A percentile compares a stretch with the other conserved stretches of the same genome.
Evolutionary conservation across 768 basidiomycete species (phyloP).

Genomic region (Trametes coccinea): DNA sequence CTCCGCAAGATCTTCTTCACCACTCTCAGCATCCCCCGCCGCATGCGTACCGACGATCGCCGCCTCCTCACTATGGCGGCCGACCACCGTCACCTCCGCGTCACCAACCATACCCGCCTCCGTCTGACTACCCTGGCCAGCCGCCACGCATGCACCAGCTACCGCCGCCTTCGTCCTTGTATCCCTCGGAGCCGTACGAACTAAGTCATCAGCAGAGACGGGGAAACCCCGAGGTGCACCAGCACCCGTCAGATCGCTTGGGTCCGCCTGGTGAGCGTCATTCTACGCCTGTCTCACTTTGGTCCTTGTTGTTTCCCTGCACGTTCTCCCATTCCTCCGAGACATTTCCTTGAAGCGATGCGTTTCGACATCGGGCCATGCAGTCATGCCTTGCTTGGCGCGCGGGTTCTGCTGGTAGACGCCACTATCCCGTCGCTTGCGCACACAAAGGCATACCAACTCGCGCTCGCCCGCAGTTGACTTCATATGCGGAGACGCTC

Average conservation of each 20-base stretch:
- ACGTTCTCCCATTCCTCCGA: background rate
- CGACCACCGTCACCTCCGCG: conserved; percentile 21
- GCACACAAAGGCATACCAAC: conserved; percentile 8
- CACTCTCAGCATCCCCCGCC: conserved; percentile 23
- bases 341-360: background rate
- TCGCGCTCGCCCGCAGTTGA: background rate
- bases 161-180: conserved; percentile 27
- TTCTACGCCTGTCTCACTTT: conserved; percentile 6
- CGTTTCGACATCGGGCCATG: background rate
- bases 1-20: conserved; percentile 22
- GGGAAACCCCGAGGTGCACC: conserved; percentile 20
- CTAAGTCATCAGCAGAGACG: conserved; percentile 17
- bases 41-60: conserved; percentile 21
- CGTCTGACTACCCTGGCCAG: conserved; percentile 15
- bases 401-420: background rate
- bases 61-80: conserved; percentile 19
- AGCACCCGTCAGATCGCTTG: conserved; percentile 23
- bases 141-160: conserved; percentile 22
- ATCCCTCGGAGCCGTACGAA: conserved; percentile 25
- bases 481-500: conserved; percentile 2
- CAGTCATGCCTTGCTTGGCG: background rate
- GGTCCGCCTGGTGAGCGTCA: conserved; percentile 19
- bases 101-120: conserved; percentile 17
- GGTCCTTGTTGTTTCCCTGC: background rate
- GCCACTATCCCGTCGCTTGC: background rate